Evolutionary conservation across 2,329 filamentous ascomycete genomes (phyloP).

Genomic region (Fusarium sp.): DNA sequence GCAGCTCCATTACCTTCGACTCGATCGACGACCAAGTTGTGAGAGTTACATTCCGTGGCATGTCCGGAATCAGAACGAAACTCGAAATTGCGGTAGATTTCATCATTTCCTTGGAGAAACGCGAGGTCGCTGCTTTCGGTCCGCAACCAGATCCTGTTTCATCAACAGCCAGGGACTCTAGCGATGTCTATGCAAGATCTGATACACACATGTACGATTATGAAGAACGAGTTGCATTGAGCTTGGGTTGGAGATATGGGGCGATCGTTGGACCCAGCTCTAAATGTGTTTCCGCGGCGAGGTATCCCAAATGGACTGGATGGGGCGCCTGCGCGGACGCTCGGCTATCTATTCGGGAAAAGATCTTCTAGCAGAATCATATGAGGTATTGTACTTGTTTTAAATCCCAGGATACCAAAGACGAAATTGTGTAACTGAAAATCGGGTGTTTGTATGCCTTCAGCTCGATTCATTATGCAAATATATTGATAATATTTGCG

Average conservation of each 20-base stretch:
- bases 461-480: no score
- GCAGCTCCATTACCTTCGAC: background rate
- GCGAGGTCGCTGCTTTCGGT: background rate
- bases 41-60: background rate
- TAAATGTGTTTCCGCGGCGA: background rate
- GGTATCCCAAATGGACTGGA: background rate
- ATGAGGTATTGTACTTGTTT: no score
- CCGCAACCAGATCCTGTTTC: background rate
- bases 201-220: no score
- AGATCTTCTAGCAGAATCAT: no score
- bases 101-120: background rate
- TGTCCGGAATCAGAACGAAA: background rate
- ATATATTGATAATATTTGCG: no score
- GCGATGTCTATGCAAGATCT: no score
- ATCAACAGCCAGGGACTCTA: background rate
- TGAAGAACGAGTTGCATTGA: no score
- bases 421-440: no score
- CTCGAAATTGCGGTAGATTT: background rate
- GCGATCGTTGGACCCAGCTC: background rate
- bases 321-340: rapidly evolving
- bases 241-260: background rate
- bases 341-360: no score
- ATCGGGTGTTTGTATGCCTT: no score
- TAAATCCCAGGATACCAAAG: no score
- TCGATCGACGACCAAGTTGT: background rate